phyloP scores from a whole-genome alignment of 768 basidiomycete species.

The Lentinula lateritia region DNA sequence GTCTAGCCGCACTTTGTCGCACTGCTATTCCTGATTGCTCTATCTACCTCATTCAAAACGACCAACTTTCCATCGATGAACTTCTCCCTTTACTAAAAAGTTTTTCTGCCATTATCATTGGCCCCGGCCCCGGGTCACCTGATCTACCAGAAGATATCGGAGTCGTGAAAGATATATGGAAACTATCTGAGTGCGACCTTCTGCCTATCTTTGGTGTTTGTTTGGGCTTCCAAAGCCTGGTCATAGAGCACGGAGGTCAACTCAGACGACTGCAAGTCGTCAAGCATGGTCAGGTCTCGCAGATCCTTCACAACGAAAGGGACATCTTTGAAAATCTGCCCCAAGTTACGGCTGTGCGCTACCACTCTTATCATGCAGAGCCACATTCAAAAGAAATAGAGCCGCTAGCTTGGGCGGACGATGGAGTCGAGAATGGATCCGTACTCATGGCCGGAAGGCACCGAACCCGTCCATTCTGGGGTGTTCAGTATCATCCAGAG shows the following conservation, averaged over 20 bases:
- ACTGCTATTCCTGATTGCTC: constrained; percentile 53
- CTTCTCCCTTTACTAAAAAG: constrained; percentile 48
- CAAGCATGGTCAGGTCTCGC: constrained; percentile 77
- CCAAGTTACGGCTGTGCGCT: constrained; percentile 59
- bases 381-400: constrained; percentile 47
- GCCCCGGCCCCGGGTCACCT: constrained; percentile 81
- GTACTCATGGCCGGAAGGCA: constrained; percentile 77
- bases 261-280: constrained; percentile 58
- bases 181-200: constrained; percentile 39
- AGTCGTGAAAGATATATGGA: constrained; percentile 68
- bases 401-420: constrained; percentile 68
- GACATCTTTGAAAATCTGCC: constrained; percentile 60
- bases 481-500: constrained; percentile 88
- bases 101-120: constrained; percentile 69
- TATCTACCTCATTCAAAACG: constrained; percentile 72
- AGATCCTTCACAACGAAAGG: constrained; percentile 48
- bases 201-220: constrained; percentile 82
- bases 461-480: constrained; percentile 67
- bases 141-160: constrained; percentile 58
- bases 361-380: constrained; percentile 73
- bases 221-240: constrained; percentile 75
- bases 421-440: constrained; percentile 57
- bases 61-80: constrained; percentile 43
- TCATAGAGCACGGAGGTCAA: constrained; percentile 54
- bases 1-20: constrained; percentile 69